Evolutionary conservation across 495 filamentous ascomycete genomes (phyloP).

Genomic region (Tuber calosporum): DNA sequence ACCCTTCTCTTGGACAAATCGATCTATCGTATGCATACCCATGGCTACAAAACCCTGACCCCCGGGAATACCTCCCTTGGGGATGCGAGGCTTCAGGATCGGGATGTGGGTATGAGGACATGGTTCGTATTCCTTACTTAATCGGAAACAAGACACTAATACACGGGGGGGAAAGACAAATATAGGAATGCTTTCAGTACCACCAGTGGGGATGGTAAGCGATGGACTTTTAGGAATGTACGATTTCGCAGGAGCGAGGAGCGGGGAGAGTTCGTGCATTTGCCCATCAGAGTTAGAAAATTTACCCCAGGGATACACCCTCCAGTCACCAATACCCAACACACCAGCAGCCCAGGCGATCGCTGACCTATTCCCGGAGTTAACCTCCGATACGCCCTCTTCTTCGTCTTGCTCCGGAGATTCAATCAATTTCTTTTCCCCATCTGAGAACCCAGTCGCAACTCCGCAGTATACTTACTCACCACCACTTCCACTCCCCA

Average conservation of each 20-base stretch:
- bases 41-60: neutral
- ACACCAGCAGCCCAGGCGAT: slow-evolving; percentile 21
- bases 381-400: neutral
- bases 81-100: neutral
- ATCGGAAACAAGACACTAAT: neutral
- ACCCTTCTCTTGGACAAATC: neutral
- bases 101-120: neutral
- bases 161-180: neutral
- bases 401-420: neutral
- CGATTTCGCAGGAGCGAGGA: neutral
- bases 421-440: neutral
- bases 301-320: neutral
- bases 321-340: neutral
- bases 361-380: slow-evolving; percentile 26
- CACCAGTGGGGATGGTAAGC: neutral
- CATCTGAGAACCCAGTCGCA: neutral
- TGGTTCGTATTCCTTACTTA: neutral
- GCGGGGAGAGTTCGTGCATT: neutral
- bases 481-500: neutral
- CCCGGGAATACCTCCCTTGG: neutral
- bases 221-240: neutral
- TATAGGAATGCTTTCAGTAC: neutral
- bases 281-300: neutral
- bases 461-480: neutral
- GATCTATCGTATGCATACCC: neutral